Base-by-base conservation (phyloP, 225 moss, liverwort and hornwort species). In the Bryum argenteum region DNA sequence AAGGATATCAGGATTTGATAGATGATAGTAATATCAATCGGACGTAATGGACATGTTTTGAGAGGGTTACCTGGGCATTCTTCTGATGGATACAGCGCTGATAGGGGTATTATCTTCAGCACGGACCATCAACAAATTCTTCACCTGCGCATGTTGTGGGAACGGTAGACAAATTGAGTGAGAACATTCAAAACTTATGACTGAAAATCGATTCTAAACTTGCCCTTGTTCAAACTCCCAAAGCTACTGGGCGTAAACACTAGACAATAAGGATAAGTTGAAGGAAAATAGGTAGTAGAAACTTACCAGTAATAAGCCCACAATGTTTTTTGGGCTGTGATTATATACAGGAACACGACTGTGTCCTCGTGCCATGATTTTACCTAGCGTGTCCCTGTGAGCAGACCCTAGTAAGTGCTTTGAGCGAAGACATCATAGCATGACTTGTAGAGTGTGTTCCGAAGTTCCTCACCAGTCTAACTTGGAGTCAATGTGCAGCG, bases 301-400 rank as follows among this genome's bases (percentile, higher is more conserved):
- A 69, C 81, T 33, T 59, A 89, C 89, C 82, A 89, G 78, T 41
- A 89, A 55, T 76, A 89, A 82, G 9, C 89, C 89, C 42, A 89
- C 84, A 53, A 89, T 80, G 21, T 87, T 89, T n/a, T 28, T 75
- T 8, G 65, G 80, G 73, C 61, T 64, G 55, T 78, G 87, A 18
- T 80, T 54, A 52, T 80, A 89, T 18, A 89, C 82, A 8, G 89
- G 89, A 62, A 89, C 87, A 60, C 89, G 89, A 71, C 89, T 89
- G 65, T 89, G 89, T 11, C 89, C 89, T 51, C 84, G 86, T 65
- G 86, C 81, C 83, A 89, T 81, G 38, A 89, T 86, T 75, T 63
- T 81, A 9, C 84, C 67, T 56, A 89, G 75, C 21, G 70, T 83
- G 15, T 89, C 84, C 79, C 89, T 89, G 82, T 28, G 40, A 74